phyloP scores from a whole-genome alignment of 441 rosid genomes.

The Euphorbia corollata region DNA sequence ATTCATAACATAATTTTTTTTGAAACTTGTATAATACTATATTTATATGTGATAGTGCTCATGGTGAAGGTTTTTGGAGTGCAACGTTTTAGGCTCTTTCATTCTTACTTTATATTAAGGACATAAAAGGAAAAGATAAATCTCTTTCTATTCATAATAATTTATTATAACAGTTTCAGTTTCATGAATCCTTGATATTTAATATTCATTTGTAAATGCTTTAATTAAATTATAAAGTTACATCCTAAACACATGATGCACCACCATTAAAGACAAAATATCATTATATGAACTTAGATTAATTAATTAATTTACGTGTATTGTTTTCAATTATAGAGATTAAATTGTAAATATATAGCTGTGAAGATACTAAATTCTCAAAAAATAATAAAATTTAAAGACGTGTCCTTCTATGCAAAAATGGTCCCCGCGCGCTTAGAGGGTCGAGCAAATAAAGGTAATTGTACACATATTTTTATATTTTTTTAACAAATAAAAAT shows the following conservation, averaged over 20 bases:
- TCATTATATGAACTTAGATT: not conserved
- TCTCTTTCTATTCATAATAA: no score
- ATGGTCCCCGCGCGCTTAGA: slow-evolving; percentile 27
- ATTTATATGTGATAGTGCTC: no score
- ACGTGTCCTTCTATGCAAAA: slow-evolving; percentile 18
- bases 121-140: no score
- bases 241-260: slow-evolving; percentile 24
- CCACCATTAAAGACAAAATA: slow-evolving; percentile 8
- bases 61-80: no score
- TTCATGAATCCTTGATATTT: not conserved
- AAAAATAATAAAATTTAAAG: not conserved
- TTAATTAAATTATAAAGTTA: slow-evolving; percentile 10
- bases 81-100: no score
- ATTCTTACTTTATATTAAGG: no score
- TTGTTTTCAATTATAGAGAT: slow-evolving; percentile 4
- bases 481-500: no score
- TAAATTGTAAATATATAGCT: slow-evolving; percentile 16
- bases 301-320: not conserved
- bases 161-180: no score
- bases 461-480: no score
- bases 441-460: slow-evolving; percentile 10
- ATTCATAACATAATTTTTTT: no score
- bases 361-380: slow-evolving; percentile 13
- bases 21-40: no score
- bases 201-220: not conserved